Evolutionary conservation across 495 filamentous ascomycete genomes (phyloP).

Genomic region (Bacidia gigantensis): DNA sequence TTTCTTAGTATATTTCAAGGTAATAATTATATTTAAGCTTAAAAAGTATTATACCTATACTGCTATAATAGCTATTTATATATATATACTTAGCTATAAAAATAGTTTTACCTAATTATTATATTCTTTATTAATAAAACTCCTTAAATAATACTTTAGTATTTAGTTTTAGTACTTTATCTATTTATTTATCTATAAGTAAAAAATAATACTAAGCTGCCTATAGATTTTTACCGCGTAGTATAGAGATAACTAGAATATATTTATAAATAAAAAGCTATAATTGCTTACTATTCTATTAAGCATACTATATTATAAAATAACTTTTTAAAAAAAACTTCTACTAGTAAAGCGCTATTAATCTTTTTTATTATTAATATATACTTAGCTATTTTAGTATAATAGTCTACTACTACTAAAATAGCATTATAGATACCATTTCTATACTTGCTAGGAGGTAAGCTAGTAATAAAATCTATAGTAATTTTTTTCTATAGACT

Average conservation of each 20-base stretch:
- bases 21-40: background rate
- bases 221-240: background rate
- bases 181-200: background rate
- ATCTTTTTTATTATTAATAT: background rate
- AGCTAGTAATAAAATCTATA: too few relatives aligned
- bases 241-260: background rate
- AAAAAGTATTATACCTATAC: background rate
- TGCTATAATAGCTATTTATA: background rate
- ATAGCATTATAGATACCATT: too few relatives aligned
- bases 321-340: too few relatives aligned
- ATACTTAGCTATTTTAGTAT: background rate
- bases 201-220: too few relatives aligned
- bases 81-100: background rate
- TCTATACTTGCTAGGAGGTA: background rate
- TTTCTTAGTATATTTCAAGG: background rate
- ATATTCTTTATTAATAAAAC: background rate
- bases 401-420: too few relatives aligned
- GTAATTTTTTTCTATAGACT: background rate
- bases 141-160: background rate
- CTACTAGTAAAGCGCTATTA: background rate
- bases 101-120: background rate
- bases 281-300: too few relatives aligned
- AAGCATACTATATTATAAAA: background rate
- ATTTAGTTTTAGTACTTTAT: constrained; percentile 2
- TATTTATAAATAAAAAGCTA: background rate